These are phyloP conservation scores for Monosporascus sp. DNA, from an alignment of 2,329 filamentous ascomycete species.

Conservation along the genomic window DNA sequence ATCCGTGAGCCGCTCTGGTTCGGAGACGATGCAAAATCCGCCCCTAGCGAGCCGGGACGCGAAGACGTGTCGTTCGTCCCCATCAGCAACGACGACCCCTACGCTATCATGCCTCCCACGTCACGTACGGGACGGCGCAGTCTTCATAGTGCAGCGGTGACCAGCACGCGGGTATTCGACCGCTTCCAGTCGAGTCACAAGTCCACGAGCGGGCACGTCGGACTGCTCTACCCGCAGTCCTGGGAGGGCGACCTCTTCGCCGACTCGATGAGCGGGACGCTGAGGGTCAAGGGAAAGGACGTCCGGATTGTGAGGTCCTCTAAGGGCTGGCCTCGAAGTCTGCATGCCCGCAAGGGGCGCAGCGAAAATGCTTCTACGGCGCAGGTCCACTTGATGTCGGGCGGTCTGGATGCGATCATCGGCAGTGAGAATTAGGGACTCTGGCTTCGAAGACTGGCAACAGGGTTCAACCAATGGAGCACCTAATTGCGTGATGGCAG, in stretches of 20 bases:
- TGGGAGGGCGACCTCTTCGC: constrained; percentile 44
- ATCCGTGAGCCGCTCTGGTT: constrained; percentile 42
- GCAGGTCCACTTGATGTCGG: constrained; percentile 24
- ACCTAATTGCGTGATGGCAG: not conserved
- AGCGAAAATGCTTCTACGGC: constrained; percentile 28
- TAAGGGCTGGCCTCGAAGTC: constrained; percentile 27
- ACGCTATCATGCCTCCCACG: too few species aligned
- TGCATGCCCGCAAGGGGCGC: constrained; percentile 36
- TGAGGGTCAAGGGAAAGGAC: constrained; percentile 36
- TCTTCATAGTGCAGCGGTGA: not conserved
- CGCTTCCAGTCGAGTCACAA: constrained; percentile 36
- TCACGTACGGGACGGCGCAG: too few species aligned
- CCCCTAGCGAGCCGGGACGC: constrained; percentile 5
- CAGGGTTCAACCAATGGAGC: too few species aligned
- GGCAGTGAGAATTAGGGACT: constrained; percentile 13
- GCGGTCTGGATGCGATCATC: constrained; percentile 20
- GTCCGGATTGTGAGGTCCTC: constrained; percentile 32
- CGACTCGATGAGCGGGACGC: constrained; percentile 33
- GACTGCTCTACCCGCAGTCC: constrained; percentile 38
- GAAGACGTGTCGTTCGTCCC: too few species aligned
- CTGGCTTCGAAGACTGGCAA: too few species aligned
- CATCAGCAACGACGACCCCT: too few species aligned
- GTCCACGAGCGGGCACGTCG: constrained; percentile 38
- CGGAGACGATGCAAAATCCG: constrained; percentile 6
- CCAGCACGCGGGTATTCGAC: constrained; percentile 21